phyloP scores from a whole-genome alignment of 805 yeast species.

The Clavispora phyllophila region DNA sequence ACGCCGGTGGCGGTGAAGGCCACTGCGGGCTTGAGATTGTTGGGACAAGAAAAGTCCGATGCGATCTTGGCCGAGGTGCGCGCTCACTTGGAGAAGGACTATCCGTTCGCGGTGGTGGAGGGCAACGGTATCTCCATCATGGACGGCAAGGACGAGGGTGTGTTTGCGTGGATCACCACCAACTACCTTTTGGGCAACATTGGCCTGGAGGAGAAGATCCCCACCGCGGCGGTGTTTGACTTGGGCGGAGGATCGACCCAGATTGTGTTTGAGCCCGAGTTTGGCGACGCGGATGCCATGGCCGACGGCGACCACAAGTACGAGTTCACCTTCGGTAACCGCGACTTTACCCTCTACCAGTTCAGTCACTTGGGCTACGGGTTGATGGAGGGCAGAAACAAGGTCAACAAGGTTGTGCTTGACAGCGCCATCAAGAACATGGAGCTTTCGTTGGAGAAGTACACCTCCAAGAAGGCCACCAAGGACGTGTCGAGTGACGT shows the following conservation, averaged over 20 bases:
- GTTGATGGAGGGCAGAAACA: constrained; percentile 87
- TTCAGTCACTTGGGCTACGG: constrained; percentile 96
- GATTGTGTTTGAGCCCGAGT: constrained; percentile 94
- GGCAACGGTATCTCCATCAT: constrained; percentile 86
- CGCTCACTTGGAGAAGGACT: constrained; percentile 66
- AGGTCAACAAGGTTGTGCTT: constrained; percentile 66
- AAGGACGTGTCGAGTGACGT: constrained; percentile 38
- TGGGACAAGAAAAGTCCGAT: constrained; percentile 70
- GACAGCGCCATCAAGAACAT: constrained; percentile 36
- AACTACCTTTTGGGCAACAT: constrained; percentile 91
- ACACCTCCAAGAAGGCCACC: constrained; percentile 25
- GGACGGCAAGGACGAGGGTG: constrained; percentile 98
- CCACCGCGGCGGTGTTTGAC: constrained; percentile 96
- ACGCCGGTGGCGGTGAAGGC: constrained; percentile 97
- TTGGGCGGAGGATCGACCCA: constrained; percentile 99
- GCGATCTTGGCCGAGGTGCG: constrained; percentile 75
- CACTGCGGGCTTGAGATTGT: constrained; percentile 88
- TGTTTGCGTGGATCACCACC: constrained; percentile 97
- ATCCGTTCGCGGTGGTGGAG: constrained; percentile 87
- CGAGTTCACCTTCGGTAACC: constrained; percentile 72
- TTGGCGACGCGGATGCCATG: constrained; percentile 54
- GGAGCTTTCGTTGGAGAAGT: constrained; percentile 19
- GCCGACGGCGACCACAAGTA: constrained; percentile 86
- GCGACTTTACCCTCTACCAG: constrained; percentile 80
- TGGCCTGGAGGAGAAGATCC: constrained; percentile 66